phyloP scores from a whole-genome alignment of 495 filamentous ascomycete genomes.

The Hypomontagnella monticulosa region DNA sequence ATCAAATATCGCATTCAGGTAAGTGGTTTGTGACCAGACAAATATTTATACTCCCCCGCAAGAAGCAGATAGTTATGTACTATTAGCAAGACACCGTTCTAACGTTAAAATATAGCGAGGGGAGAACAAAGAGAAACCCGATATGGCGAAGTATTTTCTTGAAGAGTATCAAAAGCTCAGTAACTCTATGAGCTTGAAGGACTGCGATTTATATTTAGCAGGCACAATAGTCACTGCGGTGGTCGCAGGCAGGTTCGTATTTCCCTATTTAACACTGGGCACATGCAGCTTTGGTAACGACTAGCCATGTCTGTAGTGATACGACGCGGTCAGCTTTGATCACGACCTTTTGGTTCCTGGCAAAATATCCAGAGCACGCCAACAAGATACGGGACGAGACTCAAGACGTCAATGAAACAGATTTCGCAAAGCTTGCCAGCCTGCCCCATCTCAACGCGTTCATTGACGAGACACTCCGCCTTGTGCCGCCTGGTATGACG shows the following conservation, averaged over 20 bases:
- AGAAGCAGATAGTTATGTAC: neutral
- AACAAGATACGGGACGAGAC: conserved; percentile 17
- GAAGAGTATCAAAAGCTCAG: conserved; percentile 25
- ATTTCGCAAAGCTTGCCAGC: neutral
- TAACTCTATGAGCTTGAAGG: conserved; percentile 10
- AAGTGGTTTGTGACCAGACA: neutral
- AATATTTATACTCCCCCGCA: neutral
- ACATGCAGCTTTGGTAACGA: neutral
- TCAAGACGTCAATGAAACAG: neutral
- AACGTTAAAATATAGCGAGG: conserved; percentile 21
- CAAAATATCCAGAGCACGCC: conserved; percentile 19
- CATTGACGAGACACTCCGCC: conserved; percentile 59
- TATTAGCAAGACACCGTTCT: neutral
- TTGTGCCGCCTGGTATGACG: conserved; percentile 53
- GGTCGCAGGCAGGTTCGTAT: conserved; percentile 33
- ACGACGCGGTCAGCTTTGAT: conserved; percentile 2
- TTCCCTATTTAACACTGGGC: neutral
- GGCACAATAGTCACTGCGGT: conserved; percentile 37
- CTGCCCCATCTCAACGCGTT: conserved; percentile 42
- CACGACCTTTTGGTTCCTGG: conserved; percentile 9
- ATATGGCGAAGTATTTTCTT: conserved; percentile 33
- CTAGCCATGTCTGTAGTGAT: conserved; percentile 1
- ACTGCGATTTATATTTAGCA: conserved; percentile 22
- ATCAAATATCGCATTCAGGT: conserved; percentile 26
- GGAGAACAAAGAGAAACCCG: conserved; percentile 7